Conservation (phyloP, 768 basidiomycete species). For the Rhodotorula babjevae region DNA sequence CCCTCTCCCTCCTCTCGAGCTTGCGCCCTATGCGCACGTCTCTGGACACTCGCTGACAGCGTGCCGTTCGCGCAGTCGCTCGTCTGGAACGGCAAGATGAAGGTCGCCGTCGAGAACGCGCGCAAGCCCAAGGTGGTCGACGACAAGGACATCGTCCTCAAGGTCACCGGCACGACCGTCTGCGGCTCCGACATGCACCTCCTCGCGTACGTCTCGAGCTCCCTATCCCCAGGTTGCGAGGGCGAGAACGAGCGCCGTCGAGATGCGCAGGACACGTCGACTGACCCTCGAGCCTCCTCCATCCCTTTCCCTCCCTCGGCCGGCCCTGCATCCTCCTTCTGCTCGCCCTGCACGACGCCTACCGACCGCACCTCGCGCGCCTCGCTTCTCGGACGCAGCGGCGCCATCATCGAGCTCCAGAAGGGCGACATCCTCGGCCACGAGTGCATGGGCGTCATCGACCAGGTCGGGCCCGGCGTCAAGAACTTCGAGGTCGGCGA, state of each 20-base stretch:
- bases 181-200: neutral
- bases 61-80: slow-evolving; percentile 1
- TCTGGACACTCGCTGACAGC: too few species aligned
- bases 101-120: slow-evolving; percentile 20
- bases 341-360: too few species aligned
- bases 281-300: too few species aligned
- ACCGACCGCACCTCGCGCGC: neutral
- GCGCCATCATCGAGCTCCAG: slow-evolving; percentile 64
- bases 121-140: slow-evolving; percentile 55
- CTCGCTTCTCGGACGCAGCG: slow-evolving; percentile 46
- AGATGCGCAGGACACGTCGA: too few species aligned
- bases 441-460: slow-evolving; percentile 65
- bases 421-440: slow-evolving; percentile 66
- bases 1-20: neutral
- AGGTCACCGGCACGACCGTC: slow-evolving; percentile 70
- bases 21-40: too few species aligned
- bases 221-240: too few species aligned
- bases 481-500: slow-evolving; percentile 9
- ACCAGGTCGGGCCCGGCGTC: slow-evolving; percentile 62
- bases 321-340: too few species aligned
- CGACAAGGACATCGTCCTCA: slow-evolving; percentile 68
- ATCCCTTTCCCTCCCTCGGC: too few species aligned
- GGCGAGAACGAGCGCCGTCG: too few species aligned
- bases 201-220: neutral
- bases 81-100: slow-evolving; percentile 25